Evolutionary conservation across 2,329 filamentous ascomycete species (phyloP), one percentile per base, ranked within the genome.

Genomic region (Aspergillus neoniger): DNA sequence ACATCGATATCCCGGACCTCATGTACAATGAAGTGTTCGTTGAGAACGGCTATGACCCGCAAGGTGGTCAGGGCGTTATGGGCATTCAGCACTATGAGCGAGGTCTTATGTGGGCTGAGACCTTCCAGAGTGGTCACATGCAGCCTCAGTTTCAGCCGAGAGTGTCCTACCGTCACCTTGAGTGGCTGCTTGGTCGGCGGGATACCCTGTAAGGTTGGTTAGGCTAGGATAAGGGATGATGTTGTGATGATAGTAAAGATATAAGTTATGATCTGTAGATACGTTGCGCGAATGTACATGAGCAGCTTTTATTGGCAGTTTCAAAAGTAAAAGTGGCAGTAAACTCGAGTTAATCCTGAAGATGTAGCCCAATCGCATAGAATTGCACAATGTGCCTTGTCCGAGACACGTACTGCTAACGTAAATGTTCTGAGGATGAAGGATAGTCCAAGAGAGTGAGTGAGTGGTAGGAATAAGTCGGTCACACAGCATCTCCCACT

Each of bases 61-160:
- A 86, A 1, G 88, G 82, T 0, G 79, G 83, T 0, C 76, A 76
- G 67, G 91, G 91, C 3, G 80, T 90, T 1, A 83, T 92, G 76
- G 92, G 92, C 0, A 85, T 86, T 0, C 84, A 85, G 43, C 86
- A 91, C 67, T 88, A 86, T 0, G 92, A 96, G 81, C 83, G 92
- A 51, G 90, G 90, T 0, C 77, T 96, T 44, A 96, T 91, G 0
- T 91, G 86, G 69, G 86, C 88, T 2, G 65, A 76, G 66, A 74
- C 69, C 12, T 75, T 64, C 57, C 70, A 72, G 68, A 70, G 70
- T 30, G 74, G 74, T 21, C 74, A 76, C 32, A 76, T 76, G 74
- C 67, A 74, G 64, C 83, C 84, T 0, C 85, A 90, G 74, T 92
- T 90, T 69, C 85, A 88, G 53, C 88, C 90, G 0, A 82, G 82